Evolutionary conservation across 2,329 filamentous ascomycete genomes (phyloP), one percentile per base, ranked within the genome.

Genomic region (Aspergillus udagawae): DNA sequence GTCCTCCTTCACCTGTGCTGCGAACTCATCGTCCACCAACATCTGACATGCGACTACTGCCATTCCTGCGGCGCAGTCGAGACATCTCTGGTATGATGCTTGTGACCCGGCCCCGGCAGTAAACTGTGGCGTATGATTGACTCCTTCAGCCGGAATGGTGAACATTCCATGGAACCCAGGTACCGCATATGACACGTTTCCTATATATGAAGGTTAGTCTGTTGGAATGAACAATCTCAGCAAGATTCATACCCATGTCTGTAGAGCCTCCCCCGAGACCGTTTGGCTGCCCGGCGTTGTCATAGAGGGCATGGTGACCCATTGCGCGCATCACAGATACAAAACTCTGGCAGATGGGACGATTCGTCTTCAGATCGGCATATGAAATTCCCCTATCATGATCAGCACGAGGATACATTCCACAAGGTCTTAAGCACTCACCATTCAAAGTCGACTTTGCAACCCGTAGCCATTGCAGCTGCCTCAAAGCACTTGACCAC

Each of bases 91-190:
- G 55, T 82, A 82, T 0, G 80, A 79, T 17, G 74, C 73, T 25
- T 70, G 72, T 0, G 79, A 83, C 3, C 81, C 81, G 0, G 81
- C 77, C 0, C 82, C 79, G 3, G 72, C 69, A 8, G 81, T 79
- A 61, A 83, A 86, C 0, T 79, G 77, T 0, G 79, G 77, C 7
- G 77, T 86, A 58, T 83, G 83, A 20, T 82, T 82, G 0, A 80
- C 78, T 1, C 75, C 76, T 2, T 75, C 73, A 2, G 73, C 71
- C 0, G 79, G 77, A 2, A 81, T 76, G 17, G 71, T 73, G 56
- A 85, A 60, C 75, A 77, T 53, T 21, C 65, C 45, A 64, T 71
- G 42, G 58, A 72, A 63, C 60, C 76, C 49, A 62, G 73, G 42
- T 76, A 74, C 38, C 49, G 64, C 66, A 77, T 82, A 73, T 70